Evolutionary conservation across 2,329 filamentous ascomycete species (phyloP).

Genomic region (Arthroderma sp.): DNA sequence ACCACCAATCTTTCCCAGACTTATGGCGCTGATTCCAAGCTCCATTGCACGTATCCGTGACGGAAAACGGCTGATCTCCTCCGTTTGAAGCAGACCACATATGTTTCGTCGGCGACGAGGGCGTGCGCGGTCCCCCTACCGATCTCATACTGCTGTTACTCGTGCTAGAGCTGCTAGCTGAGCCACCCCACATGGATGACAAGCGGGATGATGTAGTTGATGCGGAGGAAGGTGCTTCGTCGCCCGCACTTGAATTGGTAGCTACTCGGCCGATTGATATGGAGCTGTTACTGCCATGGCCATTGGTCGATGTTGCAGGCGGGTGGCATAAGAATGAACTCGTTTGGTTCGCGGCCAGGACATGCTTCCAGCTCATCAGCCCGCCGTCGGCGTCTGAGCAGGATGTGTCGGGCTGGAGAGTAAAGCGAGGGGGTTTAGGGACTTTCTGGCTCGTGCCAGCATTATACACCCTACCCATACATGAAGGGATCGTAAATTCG

Average conservation of each 20-base stretch:
- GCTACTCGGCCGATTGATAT: slow-evolving; percentile 4
- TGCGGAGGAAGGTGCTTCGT: slow-evolving; percentile 7
- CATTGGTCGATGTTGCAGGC: not conserved
- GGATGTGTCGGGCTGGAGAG: slow-evolving; percentile 28
- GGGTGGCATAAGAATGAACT: slow-evolving; percentile 22
- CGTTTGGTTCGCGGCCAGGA: slow-evolving; percentile 29
- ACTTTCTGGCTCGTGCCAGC: slow-evolving; percentile 2
- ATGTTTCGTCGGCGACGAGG: slow-evolving; percentile 10
- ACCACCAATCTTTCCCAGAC: slow-evolving; percentile 32
- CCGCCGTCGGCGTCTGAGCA: slow-evolving; percentile 32
- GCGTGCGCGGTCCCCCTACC: slow-evolving; percentile 6
- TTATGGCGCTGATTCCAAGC: slow-evolving; percentile 31
- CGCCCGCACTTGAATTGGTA: slow-evolving; percentile 5
- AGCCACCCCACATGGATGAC: slow-evolving; percentile 6
- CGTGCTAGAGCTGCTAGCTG: not conserved
- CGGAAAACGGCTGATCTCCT: slow-evolving; percentile 24
- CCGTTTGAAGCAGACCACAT: slow-evolving; percentile 1
- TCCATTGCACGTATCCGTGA: slow-evolving; percentile 30
- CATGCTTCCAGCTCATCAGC: slow-evolving; percentile 31
- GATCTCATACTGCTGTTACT: not conserved
- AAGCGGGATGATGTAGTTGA: slow-evolving; percentile 9
- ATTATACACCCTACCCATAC: slow-evolving; percentile 24
- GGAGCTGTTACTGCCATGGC: no score
- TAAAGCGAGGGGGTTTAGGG: slow-evolving; percentile 20
- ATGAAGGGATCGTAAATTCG: slow-evolving; percentile 30